Evolutionary conservation across 2,329 filamentous ascomycete genomes (phyloP), one percentile per base, ranked within the genome.

Genomic region (Tricladium varicosporioides): DNA sequence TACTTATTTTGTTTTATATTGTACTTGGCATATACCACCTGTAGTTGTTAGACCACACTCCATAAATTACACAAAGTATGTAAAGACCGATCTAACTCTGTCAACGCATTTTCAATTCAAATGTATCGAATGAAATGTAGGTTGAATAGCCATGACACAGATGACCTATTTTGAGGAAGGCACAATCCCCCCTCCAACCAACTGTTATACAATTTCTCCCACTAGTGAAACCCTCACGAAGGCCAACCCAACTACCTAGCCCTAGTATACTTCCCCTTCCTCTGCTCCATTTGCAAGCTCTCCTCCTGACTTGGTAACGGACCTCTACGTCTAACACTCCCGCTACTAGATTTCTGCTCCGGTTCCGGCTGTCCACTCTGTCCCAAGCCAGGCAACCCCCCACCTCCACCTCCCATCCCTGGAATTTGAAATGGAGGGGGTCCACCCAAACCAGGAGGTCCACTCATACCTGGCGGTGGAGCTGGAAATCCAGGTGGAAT

Each of bases 251-350:
- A 27, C 22, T 27, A 70, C 51, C 69, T 67, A 14, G 68, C 61
- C 33, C 80, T 73, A 14, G 82, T 86, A 66, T 84, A 87, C 61
- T 85, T 79, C 2, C 84, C 84, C 53, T 78, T 77, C 55, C 81
- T 81, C 77, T 93, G 91, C 72, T 93, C 89, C 71, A 87, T 84
- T 64, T 86, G 83, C 65, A 95, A 74, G 65, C 89, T 92, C 70
- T 94, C 91, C 69, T 89, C 85, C 73, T 95, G 91, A 69, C 89
- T 92, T 0, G 91, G 91, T 45, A 96, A 74, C 8, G 89, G 91
- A 5, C 82, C 89, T 59, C 86, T 76, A 63, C 76, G 79, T 58
- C 88, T 80, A 15, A 84, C 71, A 47, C 70, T 70, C 18, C 71
- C 75, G 5, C 74, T 70, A 33, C 67, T 72, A 18, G 66, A 14